Percentiles rank a stretch among this genome's conserved stretches.
Evolutionary conservation across 176 grass and related monocot genomes (phyloP).

Genomic region (Ensete glaucum): DNA sequence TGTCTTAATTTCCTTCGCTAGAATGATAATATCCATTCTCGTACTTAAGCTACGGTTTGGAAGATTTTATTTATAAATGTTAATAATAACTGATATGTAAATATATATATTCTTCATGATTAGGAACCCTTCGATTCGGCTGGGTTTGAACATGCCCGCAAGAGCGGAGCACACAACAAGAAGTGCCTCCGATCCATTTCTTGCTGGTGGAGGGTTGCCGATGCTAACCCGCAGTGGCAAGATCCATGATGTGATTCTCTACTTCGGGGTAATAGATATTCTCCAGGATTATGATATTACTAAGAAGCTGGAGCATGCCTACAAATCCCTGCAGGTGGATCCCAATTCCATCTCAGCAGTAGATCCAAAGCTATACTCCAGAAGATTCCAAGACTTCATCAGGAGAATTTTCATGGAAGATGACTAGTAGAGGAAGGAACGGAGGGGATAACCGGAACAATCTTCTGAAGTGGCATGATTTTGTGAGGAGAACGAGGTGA

Average conservation of each 20-base stretch:
- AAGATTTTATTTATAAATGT: background rate
- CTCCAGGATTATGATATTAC: slow-evolving; percentile 34
- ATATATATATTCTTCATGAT: slow-evolving; percentile 11
- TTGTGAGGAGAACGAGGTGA: background rate
- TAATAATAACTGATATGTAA: slow-evolving; percentile 20
- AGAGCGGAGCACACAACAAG: slow-evolving; percentile 55
- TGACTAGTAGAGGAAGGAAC: background rate
- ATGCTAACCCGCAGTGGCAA: slow-evolving; percentile 37
- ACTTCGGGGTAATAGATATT: slow-evolving; percentile 94
- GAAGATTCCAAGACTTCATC: slow-evolving; percentile 90
- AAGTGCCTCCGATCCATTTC: slow-evolving; percentile 37
- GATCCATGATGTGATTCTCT: slow-evolving; percentile 65
- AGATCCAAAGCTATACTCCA: slow-evolving; percentile 81
- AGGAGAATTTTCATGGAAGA: slow-evolving; percentile 82
- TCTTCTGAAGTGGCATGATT: background rate
- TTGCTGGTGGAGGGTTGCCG: slow-evolving; percentile 45
- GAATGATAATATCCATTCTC: background rate
- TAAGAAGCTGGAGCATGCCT: slow-evolving; percentile 66
- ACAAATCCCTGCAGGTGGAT: slow-evolving; percentile 79
- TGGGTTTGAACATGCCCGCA: slow-evolving; percentile 83
- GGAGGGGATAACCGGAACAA: background rate
- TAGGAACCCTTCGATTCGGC: slow-evolving; percentile 71
- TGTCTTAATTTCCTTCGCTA: background rate
- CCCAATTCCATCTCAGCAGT: slow-evolving; percentile 91
- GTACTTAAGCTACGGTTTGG: background rate